Conservation (phyloP, 371 early-diverging fungal genomes). For the Mucor indicus region DNA sequence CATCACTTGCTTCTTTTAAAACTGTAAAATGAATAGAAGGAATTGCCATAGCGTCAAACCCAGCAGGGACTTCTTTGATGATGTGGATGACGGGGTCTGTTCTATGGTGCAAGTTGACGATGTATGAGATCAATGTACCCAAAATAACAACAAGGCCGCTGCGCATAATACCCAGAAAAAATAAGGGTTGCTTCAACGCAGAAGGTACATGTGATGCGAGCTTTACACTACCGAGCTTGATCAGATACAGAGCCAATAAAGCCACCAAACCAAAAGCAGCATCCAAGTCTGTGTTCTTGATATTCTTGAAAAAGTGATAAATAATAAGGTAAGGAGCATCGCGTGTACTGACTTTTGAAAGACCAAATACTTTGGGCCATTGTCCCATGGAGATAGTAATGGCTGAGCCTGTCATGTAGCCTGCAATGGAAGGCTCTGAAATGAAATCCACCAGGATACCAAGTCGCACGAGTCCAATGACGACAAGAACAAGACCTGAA, state of each 20-base stretch:
- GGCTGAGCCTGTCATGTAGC: constrained; percentile 75
- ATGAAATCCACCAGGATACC: constrained; percentile 87
- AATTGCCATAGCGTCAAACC: constrained; percentile 56
- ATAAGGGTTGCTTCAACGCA: constrained; percentile 23
- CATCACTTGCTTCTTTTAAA: constrained; percentile 38
- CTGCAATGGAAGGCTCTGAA: constrained; percentile 68
- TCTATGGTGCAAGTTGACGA: constrained; percentile 18
- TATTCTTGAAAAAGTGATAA: constrained; percentile 35
- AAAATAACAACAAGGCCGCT: constrained; percentile 41
- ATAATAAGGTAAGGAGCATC: constrained; percentile 51
- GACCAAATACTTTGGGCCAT: constrained; percentile 67
- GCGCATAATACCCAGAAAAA: constrained; percentile 48
- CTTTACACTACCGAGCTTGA: constrained; percentile 29
- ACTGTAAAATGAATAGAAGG: constrained; percentile 44
- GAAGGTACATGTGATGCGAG: constrained; percentile 28
- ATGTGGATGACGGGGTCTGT: constrained; percentile 36
- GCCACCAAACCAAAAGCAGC: constrained; percentile 47
- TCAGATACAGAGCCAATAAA: constrained; percentile 37
- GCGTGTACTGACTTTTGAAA: constrained; percentile 54
- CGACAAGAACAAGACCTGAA: constrained; percentile 53
- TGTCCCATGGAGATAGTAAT: constrained; percentile 74
- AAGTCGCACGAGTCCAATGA: constrained; percentile 70
- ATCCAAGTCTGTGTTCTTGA: constrained; percentile 39
- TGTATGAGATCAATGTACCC: constrained; percentile 32
- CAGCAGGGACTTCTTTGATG: constrained; percentile 65